These are phyloP conservation scores for Solanum etuberosum DNA, from an alignment of 257 asterid genomes.

Conservation along the genomic window DNA sequence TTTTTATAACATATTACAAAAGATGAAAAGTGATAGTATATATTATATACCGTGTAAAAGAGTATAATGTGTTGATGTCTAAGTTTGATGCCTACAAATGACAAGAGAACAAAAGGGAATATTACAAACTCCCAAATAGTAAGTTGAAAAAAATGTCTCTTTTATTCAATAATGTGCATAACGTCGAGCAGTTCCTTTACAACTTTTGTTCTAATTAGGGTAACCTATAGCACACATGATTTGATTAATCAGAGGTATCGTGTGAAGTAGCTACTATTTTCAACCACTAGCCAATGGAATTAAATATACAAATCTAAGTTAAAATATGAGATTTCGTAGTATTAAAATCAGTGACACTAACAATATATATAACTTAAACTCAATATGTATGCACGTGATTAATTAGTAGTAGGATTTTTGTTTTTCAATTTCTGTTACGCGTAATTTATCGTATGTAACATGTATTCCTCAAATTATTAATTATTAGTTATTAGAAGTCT, in stretches of 20 bases:
- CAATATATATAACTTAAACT: too few relatives aligned
- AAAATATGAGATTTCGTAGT: neutral
- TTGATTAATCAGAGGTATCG: neutral
- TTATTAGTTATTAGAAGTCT: too few relatives aligned
- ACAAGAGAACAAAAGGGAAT: neutral
- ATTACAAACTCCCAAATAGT: neutral
- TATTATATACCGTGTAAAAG: neutral
- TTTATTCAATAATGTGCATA: neutral
- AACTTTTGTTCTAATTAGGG: neutral
- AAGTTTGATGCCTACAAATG: slow-evolving; percentile 2
- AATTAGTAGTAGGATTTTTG: too few relatives aligned
- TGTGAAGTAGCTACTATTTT: neutral
- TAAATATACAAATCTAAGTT: neutral
- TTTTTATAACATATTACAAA: neutral
- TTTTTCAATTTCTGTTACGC: too few relatives aligned
- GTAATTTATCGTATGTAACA: too few relatives aligned
- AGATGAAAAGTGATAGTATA: neutral
- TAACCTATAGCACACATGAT: neutral
- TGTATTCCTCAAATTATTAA: too few relatives aligned
- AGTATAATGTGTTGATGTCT: neutral
- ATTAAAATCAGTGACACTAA: neutral
- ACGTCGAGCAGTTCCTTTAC: neutral
- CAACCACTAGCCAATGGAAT: neutral
- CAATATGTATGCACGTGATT: too few relatives aligned
- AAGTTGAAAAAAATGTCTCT: neutral